phyloP scores from a whole-genome alignment of 2,329 filamentous ascomycete genomes.

The Aspergillus sp. region DNA sequence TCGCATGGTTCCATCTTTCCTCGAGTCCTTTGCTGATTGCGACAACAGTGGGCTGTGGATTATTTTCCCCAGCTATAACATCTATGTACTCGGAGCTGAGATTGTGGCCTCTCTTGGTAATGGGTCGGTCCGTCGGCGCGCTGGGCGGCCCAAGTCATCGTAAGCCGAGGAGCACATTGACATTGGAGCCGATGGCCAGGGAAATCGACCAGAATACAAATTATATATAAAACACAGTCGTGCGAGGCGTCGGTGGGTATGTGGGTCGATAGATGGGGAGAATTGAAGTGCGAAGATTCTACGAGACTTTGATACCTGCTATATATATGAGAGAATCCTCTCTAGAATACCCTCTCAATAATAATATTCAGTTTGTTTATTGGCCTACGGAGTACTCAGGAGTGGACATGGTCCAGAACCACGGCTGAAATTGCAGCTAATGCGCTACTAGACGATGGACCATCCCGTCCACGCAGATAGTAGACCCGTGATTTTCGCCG shows the following conservation, averaged over 20 bases:
- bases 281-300: background rate
- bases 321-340: too few species aligned
- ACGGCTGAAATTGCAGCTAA: too few species aligned
- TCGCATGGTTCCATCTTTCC: background rate
- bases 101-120: constrained; percentile 58
- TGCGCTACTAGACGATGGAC: too few species aligned
- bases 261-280: background rate
- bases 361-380: too few species aligned
- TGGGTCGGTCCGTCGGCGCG: constrained; percentile 24
- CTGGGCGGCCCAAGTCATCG: constrained; percentile 27
- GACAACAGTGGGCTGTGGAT: constrained; percentile 60
- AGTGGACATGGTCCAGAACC: too few species aligned
- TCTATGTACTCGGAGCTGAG: constrained; percentile 59
- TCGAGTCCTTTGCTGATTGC: constrained; percentile 9
- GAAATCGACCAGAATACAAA: background rate
- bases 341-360: too few species aligned
- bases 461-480: background rate
- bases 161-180: constrained; percentile 9
- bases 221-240: background rate
- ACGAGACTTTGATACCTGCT: too few species aligned
- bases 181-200: background rate
- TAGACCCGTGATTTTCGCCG: background rate
- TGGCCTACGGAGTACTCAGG: too few species aligned
- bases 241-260: background rate
- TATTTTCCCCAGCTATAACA: constrained; percentile 62